Evolutionary conservation across 805 yeast genomes (phyloP), one percentile per base, ranked within the genome.

Genomic region (Scheffersomyces coipomensis): DNA sequence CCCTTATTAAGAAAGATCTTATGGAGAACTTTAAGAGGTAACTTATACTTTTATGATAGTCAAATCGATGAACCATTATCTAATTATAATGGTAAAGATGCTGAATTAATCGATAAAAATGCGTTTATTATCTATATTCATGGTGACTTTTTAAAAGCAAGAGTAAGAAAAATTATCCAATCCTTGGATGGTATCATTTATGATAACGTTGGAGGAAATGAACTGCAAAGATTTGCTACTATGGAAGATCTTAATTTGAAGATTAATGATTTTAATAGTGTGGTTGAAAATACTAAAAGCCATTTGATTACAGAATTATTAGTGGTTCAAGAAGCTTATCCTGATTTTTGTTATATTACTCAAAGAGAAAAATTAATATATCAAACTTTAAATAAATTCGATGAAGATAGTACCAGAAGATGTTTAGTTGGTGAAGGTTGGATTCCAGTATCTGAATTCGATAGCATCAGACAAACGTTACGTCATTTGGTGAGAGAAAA

Each of bases 381-480:
- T 55, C 73, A 75, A 42, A 68, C 77, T 3, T 69, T 84, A 66
- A 83, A 83, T 58, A 69, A 68, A 43, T 85, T 86, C 51, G 81
- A 83, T 50, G 83, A 78, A 56, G 93, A 85, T 57, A 64, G 74
- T 39, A 75, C 76, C 31, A 73, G 88, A 57, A 75, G 79, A 53
- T 82, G 82, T 56, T 71, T 79, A 34, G 84, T 78, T 37, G 86
- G 81, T 23, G 88, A 80, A 68, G 88, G 88, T 33, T 84, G 86
- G 95, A 76, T 78, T 26, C 89, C 89, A 25, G 64, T 64, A 9
- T 67, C 68, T 39, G 85, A 80, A 43, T 62, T 81, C 33, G 49
- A 42, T 3, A 46, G 39, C 13, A 52, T 67, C 10, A 59, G 65
- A 15, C 56, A 54, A 5, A 57, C 64, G 10, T 61, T 84, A 40